Evolutionary conservation across 2,329 filamentous ascomycete species (phyloP).

Genomic region (Fusarium floridanum): DNA sequence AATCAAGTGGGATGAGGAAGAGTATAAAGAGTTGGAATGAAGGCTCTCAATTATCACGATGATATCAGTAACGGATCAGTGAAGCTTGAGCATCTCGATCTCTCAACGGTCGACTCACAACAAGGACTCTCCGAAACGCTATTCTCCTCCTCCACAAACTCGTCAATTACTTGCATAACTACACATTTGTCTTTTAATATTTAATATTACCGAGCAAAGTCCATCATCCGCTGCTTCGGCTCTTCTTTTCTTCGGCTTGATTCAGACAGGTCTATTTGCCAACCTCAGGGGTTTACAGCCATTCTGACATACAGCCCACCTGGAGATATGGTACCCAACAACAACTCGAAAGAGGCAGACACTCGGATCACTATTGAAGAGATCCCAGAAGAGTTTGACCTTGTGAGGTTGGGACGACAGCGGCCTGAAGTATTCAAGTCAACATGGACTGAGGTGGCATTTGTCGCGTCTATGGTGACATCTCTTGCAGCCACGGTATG

Average conservation of each 20-base stretch:
- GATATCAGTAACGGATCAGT: slow-evolving; percentile 5
- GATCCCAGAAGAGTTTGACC: slow-evolving; percentile 43
- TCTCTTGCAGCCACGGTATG: slow-evolving; percentile 70
- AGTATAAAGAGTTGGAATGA: slow-evolving; percentile 15
- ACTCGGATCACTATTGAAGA: slow-evolving; percentile 24
- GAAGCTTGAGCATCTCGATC: slow-evolving; percentile 28
- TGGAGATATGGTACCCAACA: slow-evolving; percentile 1
- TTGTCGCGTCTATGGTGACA: slow-evolving; percentile 70
- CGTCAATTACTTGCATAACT: background rate
- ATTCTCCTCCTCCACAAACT: background rate
- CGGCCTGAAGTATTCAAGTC: slow-evolving; percentile 67
- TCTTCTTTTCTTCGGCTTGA: background rate
- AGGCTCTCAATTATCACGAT: background rate
- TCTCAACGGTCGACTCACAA: background rate
- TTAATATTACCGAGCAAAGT: background rate
- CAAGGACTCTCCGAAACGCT: background rate
- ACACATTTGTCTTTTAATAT: background rate
- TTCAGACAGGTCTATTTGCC: background rate
- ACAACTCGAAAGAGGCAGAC: background rate
- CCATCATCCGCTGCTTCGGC: background rate
- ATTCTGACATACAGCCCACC: background rate
- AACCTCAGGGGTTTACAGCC: background rate
- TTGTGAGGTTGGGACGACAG: slow-evolving; percentile 71
- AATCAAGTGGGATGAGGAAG: background rate
- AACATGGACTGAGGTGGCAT: slow-evolving; percentile 66